Conservation (phyloP, 352 stramenopile genomes). For the Globisporangium abappressorium region DNA sequence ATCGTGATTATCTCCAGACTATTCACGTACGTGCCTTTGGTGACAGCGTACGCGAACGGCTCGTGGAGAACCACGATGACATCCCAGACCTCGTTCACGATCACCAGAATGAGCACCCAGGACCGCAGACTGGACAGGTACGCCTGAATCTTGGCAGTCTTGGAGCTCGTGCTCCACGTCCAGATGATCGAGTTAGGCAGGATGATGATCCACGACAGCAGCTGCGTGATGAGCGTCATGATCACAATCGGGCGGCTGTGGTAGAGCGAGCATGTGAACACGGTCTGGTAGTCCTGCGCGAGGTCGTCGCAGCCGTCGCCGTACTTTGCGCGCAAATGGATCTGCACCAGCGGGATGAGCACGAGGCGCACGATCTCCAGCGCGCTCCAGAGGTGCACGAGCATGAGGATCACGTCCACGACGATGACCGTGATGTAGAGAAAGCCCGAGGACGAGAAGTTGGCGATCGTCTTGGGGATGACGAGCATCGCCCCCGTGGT, state of each 20-base stretch:
- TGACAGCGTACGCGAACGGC: conserved; percentile 31
- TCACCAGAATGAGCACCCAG: conserved; percentile 34
- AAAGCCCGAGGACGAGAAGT: conserved; percentile 16
- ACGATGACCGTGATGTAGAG: conserved; percentile 16
- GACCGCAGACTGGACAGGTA: conserved; percentile 34
- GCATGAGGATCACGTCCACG: conserved; percentile 28
- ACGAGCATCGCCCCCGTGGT: not conserved
- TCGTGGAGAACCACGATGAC: conserved; percentile 30
- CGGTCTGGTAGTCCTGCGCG: conserved; percentile 17
- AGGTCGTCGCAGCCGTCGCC: conserved; percentile 24
- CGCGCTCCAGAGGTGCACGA: conserved; percentile 29
- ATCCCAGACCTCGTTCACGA: conserved; percentile 30
- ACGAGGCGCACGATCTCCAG: conserved; percentile 27
- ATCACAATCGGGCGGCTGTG: conserved; percentile 34
- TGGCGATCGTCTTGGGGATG: conserved; percentile 13
- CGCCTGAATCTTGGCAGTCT: conserved; percentile 29
- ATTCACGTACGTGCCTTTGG: conserved; percentile 30
- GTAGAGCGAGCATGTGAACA: conserved; percentile 38
- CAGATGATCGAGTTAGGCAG: conserved; percentile 47
- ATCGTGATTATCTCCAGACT: conserved; percentile 37
- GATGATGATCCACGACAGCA: conserved; percentile 55
- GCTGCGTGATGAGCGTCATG: conserved; percentile 23
- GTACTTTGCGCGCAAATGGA: conserved; percentile 13
- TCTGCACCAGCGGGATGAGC: conserved; percentile 17
- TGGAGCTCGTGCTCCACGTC: conserved; percentile 34